Conservation (phyloP, 2,329 filamentous ascomycete genomes). For the Nigrograna mackinnonii region DNA sequence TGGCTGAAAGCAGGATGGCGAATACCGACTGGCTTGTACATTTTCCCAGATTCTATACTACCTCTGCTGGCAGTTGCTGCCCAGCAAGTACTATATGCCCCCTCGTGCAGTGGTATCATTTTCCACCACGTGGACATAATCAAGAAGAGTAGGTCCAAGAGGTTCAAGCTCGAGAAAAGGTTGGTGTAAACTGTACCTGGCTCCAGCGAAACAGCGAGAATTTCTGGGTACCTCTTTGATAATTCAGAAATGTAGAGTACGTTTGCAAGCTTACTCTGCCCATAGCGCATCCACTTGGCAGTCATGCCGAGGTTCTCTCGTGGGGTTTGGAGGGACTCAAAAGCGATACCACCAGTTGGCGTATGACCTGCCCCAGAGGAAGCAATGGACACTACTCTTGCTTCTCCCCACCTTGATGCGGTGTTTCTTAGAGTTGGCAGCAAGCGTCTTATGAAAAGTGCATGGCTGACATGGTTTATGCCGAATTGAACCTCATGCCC, state of each 20-base stretch:
- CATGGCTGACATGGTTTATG: slow-evolving; percentile 49
- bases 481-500: slow-evolving; percentile 52
- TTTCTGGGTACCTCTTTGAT: slow-evolving; percentile 41
- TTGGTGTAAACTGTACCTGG: slow-evolving; percentile 48
- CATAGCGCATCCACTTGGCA: slow-evolving; percentile 37
- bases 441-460: slow-evolving; percentile 44
- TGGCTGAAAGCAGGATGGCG: too few species aligned
- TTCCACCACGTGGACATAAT: too few species aligned
- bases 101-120: neutral
- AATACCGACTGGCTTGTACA: slow-evolving; percentile 35
- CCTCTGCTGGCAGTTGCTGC: slow-evolving; percentile 1
- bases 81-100: slow-evolving; percentile 5
- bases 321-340: neutral
- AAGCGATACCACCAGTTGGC: slow-evolving; percentile 2
- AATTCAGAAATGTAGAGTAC: slow-evolving; percentile 45
- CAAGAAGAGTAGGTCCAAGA: slow-evolving; percentile 1
- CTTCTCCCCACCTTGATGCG: slow-evolving; percentile 16
- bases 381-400: slow-evolving; percentile 1
- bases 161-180: slow-evolving; percentile 1
- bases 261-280: slow-evolving; percentile 51
- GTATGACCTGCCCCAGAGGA: too few species aligned
- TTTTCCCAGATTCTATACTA: slow-evolving; percentile 39
- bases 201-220: slow-evolving; percentile 44
- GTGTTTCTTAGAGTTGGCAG: too few species aligned
- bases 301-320: slow-evolving; percentile 1